Evolutionary conservation across 768 basidiomycete species (phyloP), one percentile per base, ranked within the genome.

Genomic region (Pisolithus albus): DNA sequence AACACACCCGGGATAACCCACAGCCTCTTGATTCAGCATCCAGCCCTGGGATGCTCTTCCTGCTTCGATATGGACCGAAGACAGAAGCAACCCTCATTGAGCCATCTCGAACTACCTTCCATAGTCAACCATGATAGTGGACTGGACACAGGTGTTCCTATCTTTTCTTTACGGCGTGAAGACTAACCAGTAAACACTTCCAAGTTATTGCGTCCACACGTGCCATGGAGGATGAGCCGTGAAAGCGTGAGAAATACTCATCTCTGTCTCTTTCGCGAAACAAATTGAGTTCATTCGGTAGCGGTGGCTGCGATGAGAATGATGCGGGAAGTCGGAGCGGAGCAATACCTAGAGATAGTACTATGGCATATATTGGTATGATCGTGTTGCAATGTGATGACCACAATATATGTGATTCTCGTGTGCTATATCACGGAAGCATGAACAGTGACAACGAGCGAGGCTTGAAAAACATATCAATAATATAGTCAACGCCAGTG

Each of bases 291-390:
- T n/a, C 34, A 49, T 49, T 45, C 53, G 50, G 10, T 26, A 68
- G 64, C 56, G 66, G 78, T 72, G 15, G 73, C 70, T 34, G 70
- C 72, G 41, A 80, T 47, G 80, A 81, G 51, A 75, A 75, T n/a
- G 24, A 3, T 77, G 21, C 76, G 75, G 54, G 71, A 65, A 50
- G 75, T 76, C 4, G 79, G 79, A 4, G 76, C 77, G 2, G 75
- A 76, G 32, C 61, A 70, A 10, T 80, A 24, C 24, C 24, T 24
- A 24, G 24, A 24, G 24, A 24, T 24, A 24, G 24, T 24, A 24
- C 3, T 24, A 24, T 24, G 24, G 24, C 2, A 24, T 24, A 24
- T 24, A 24, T 24, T 30, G 30, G 30, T 30, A 10, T 30, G 30
- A 30, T 30, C 9, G 30, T 30, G 30, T 30, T 30, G 30, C 9